Conservation (phyloP, 495 filamentous ascomycete species). For the Neurospora sp. region DNA sequence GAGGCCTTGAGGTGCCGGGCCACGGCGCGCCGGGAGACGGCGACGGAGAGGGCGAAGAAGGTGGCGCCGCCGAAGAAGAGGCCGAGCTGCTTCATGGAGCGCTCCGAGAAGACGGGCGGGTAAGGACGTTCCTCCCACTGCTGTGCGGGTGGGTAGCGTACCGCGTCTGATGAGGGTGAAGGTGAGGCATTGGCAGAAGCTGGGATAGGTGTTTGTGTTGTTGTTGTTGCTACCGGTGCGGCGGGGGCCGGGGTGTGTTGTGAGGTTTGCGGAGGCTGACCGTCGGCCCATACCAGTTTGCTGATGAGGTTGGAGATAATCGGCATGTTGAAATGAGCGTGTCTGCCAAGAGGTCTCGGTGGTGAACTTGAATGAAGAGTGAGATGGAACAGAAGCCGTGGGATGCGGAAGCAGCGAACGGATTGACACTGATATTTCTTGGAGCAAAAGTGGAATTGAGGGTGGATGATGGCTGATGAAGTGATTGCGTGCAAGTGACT, state of each 20-base stretch:
- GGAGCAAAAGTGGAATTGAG: neutral
- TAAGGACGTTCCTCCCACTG: neutral
- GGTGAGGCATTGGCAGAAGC: neutral
- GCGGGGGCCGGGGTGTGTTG: neutral
- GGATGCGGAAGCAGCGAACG: neutral
- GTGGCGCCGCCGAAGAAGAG: conserved; percentile 49
- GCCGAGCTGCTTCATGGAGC: conserved; percentile 15
- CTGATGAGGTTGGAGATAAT: conserved; percentile 3
- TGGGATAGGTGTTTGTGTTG: neutral
- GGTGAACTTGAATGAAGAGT: neutral
- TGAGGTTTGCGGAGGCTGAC: neutral
- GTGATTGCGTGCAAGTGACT: neutral
- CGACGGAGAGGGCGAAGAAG: conserved; percentile 58
- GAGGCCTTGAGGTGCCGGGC: conserved; percentile 40
- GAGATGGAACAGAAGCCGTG: neutral
- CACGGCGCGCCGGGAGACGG: conserved; percentile 62
- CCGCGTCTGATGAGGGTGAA: neutral
- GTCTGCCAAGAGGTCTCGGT: neutral
- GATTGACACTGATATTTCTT: neutral
- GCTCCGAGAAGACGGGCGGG: conserved; percentile 9
- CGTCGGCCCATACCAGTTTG: conserved; percentile 1
- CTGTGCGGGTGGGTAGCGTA: neutral
- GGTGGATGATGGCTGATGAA: neutral
- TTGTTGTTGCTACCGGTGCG: neutral
- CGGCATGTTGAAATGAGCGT: conserved; percentile 3